A percentile compares a stretch with the other conserved stretches of the same genome.
Conservation (phyloP, 257 asterid species). For the Scutellaria galericulata region DNA sequence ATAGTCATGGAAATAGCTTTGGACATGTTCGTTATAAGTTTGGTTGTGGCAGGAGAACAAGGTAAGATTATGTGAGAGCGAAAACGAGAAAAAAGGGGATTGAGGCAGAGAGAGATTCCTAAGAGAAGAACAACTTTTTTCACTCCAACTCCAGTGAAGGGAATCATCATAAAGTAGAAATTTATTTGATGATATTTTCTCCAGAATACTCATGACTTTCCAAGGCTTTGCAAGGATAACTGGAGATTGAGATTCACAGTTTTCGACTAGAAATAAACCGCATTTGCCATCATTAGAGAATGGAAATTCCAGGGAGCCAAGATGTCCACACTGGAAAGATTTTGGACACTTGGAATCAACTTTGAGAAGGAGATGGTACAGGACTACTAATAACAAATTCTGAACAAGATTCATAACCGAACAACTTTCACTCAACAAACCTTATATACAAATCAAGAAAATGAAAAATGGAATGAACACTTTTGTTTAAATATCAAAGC, state of each 20-base stretch:
- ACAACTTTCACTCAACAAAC: not conserved
- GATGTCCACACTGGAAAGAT: not conserved
- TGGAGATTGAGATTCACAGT: not conserved
- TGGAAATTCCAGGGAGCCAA: not conserved
- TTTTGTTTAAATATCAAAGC: too few relatives aligned
- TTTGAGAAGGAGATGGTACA: not conserved
- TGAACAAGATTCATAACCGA: slow-evolving; percentile 2
- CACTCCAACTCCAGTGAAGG: too few relatives aligned
- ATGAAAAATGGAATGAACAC: not conserved
- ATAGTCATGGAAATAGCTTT: not conserved
- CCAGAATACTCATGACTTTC: not conserved
- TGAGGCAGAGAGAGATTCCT: not conserved
- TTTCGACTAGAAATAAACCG: slow-evolving; percentile 42
- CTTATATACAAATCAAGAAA: not conserved
- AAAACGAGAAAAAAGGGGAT: slow-evolving; percentile 31
- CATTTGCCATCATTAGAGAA: slow-evolving; percentile 20
- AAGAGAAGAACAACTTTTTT: slow-evolving; percentile 17
- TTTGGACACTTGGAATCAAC: slow-evolving; percentile 6
- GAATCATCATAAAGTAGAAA: not conserved
- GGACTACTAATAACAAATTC: not conserved
- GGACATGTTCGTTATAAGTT: not conserved
- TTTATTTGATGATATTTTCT: not conserved
- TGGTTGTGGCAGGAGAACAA: slow-evolving; percentile 31
- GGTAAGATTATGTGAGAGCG: slow-evolving; percentile 38
- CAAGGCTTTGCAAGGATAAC: too few relatives aligned